A percentile compares a stretch with the other conserved stretches of the same genome.
Evolutionary conservation across 306 rosid species (phyloP).

Genomic region (Cicer pinnatifidum): DNA sequence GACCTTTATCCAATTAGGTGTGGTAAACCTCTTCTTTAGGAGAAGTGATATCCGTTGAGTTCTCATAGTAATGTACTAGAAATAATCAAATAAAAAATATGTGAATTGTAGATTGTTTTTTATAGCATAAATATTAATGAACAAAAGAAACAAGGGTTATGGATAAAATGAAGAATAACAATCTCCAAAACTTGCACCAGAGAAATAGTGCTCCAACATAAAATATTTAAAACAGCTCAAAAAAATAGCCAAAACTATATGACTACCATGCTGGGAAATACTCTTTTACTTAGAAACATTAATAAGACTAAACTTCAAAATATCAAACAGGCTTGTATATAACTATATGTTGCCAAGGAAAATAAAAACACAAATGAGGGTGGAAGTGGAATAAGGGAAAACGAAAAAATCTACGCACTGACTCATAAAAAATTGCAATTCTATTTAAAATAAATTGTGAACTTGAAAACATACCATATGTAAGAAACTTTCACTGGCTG

Average conservation of each 20-base stretch:
- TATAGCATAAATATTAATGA: neutral
- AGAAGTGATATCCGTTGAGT: constrained; percentile 77
- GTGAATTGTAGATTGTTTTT: constrained; percentile 5
- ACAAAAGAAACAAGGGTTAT: neutral
- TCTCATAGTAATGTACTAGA: constrained; percentile 80
- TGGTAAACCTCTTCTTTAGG: constrained; percentile 78
- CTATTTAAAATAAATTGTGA: constrained; percentile 5
- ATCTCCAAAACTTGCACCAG: neutral
- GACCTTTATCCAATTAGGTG: constrained; percentile 94
- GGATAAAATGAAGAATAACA: neutral
- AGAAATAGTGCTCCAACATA: neutral
- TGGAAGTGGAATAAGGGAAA: neutral
- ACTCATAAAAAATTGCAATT: neutral
- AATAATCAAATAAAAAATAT: constrained; percentile 34
- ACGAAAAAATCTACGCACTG: constrained; percentile 1
- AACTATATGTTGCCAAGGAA: neutral
- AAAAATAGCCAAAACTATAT: neutral
- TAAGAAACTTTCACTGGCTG: constrained; percentile 75
- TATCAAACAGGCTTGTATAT: neutral
- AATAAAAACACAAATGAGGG: neutral
- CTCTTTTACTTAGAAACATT: neutral
- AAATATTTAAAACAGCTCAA: too few relatives aligned
- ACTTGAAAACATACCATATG: constrained; percentile 59
- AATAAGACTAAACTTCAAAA: neutral
- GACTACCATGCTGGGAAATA: too few relatives aligned